Evolutionary conservation across 2,329 filamentous ascomycete species (phyloP).

Genomic region (Claviceps capensis): DNA sequence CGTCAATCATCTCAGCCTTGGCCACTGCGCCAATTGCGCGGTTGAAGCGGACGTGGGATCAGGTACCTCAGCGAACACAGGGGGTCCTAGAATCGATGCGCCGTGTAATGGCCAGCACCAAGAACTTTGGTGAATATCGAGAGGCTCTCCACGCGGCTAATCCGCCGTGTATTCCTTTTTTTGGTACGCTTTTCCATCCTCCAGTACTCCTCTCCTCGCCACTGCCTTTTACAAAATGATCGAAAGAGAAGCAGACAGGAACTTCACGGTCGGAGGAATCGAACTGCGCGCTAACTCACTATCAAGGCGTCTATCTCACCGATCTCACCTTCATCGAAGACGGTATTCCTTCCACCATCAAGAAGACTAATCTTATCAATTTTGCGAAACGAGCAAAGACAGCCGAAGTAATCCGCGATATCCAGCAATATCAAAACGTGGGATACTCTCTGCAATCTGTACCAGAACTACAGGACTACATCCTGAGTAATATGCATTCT

Average conservation of each 20-base stretch:
- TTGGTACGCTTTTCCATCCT: slow-evolving; percentile 45
- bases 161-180: slow-evolving; percentile 95
- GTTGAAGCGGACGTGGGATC: slow-evolving; percentile 84
- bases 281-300: not conserved
- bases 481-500: slow-evolving; percentile 88
- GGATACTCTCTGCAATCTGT: slow-evolving; percentile 88
- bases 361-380: slow-evolving; percentile 94
- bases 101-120: slow-evolving; percentile 88
- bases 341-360: slow-evolving; percentile 89
- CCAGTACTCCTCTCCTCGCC: no score
- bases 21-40: slow-evolving; percentile 91
- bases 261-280: not conserved
- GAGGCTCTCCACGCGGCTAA: slow-evolving; percentile 86
- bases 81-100: slow-evolving; percentile 79
- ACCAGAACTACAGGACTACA: slow-evolving; percentile 88
- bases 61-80: slow-evolving; percentile 76
- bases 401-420: slow-evolving; percentile 94
- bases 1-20: slow-evolving; percentile 91
- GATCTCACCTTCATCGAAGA: slow-evolving; percentile 98
- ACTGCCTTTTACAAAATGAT: no score
- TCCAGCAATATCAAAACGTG: slow-evolving; percentile 96
- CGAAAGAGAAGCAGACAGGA: no score
- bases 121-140: slow-evolving; percentile 95
- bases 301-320: slow-evolving; percentile 72
- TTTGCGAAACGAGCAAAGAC: slow-evolving; percentile 98